Conservation (phyloP, 164 flowering plant species). For the Berberis thunbergii region DNA sequence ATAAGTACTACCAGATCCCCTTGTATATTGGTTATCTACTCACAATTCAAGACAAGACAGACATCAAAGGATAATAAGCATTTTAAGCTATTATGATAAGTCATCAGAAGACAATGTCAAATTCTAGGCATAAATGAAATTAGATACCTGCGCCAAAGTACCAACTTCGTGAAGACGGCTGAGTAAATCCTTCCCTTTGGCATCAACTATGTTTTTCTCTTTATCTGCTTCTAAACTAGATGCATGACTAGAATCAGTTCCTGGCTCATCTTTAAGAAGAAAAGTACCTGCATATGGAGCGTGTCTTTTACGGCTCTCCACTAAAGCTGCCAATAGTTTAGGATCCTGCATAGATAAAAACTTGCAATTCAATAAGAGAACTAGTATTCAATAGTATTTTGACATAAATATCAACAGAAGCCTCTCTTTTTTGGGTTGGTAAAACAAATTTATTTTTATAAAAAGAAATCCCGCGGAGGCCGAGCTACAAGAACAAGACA, state of each 20-base stretch:
- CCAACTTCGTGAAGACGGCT: slow-evolving; percentile 96
- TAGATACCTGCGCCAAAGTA: slow-evolving; percentile 82
- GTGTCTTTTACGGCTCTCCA: slow-evolving; percentile 70
- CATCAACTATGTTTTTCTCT: slow-evolving; percentile 55
- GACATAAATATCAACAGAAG: background rate
- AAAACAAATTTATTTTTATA: no score
- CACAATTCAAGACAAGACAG: slow-evolving; percentile 4
- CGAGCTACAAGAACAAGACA: background rate
- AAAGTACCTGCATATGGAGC: slow-evolving; percentile 96
- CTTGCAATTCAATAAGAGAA: background rate
- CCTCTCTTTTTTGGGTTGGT: background rate
- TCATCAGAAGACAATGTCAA: background rate
- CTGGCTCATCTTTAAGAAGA: slow-evolving; percentile 85
- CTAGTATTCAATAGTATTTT: background rate
- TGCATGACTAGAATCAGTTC: slow-evolving; percentile 36
- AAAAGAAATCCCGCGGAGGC: background rate
- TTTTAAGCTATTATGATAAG: background rate
- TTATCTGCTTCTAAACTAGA: slow-evolving; percentile 21
- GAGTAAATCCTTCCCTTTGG: slow-evolving; percentile 77
- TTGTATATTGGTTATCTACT: slow-evolving; percentile 78
- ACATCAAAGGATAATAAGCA: background rate
- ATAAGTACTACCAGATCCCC: slow-evolving; percentile 88
- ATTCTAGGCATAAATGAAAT: background rate
- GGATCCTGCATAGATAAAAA: slow-evolving; percentile 60
- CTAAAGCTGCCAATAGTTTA: slow-evolving; percentile 72